Conservation (phyloP, 2,329 filamentous ascomycete genomes). For the Ramularia endophylla region DNA sequence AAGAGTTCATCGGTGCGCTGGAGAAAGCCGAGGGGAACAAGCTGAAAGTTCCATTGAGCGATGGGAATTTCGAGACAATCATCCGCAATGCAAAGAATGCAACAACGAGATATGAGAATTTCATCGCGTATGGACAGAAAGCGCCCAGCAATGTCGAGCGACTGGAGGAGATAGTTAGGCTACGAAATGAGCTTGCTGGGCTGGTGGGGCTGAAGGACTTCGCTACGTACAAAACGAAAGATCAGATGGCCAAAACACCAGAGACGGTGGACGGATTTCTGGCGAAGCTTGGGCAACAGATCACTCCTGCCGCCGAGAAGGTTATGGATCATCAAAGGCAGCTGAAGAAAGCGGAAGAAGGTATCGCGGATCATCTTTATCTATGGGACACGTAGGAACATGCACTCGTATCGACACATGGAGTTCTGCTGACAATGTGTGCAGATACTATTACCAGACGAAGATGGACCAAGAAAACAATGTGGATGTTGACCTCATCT, state of each 20-base stretch:
- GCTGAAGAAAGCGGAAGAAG: too few species aligned
- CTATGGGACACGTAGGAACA: too few species aligned
- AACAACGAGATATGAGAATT: constrained; percentile 60
- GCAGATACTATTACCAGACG: too few species aligned
- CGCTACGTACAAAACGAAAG: constrained; percentile 66
- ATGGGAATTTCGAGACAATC: constrained; percentile 64
- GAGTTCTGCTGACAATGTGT: too few species aligned
- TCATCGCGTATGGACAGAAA: constrained; percentile 70
- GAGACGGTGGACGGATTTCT: constrained; percentile 65
- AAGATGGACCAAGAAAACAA: constrained; percentile 68
- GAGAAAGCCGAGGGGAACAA: constrained; percentile 61
- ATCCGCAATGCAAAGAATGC: constrained; percentile 66
- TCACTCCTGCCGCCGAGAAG: too few species aligned
- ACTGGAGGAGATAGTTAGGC: constrained; percentile 64
- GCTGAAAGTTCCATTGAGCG: constrained; percentile 42
- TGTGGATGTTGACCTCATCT: constrained; percentile 71
- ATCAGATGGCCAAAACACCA: constrained; percentile 75
- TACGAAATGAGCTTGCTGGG: constrained; percentile 71
- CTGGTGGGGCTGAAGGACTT: constrained; percentile 75
- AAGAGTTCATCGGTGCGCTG: too few species aligned
- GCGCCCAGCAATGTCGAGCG: constrained; percentile 63
- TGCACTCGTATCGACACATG: too few species aligned
- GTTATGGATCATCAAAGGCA: too few species aligned
- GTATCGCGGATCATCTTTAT: too few species aligned
- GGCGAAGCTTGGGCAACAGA: too few species aligned